Percentiles rank a stretch among this genome's conserved stretches.
Evolutionary conservation across 2,329 filamentous ascomycete genomes (phyloP).

Genomic region (Venturia nashicola): DNA sequence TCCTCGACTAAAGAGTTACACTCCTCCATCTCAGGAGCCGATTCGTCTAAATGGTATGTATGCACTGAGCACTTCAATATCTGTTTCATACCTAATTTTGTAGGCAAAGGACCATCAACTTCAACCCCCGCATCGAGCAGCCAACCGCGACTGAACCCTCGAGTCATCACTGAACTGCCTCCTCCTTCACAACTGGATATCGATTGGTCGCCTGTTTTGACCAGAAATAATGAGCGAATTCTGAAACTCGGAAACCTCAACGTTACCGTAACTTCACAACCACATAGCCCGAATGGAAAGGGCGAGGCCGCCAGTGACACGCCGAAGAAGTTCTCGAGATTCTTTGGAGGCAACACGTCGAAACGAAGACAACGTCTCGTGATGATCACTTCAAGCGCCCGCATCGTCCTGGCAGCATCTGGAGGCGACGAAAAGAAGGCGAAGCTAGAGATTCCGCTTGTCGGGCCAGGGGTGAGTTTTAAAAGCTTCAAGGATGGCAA

Average conservation of each 20-base stretch:
- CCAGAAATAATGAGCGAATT: conserved; percentile 82
- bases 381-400: conserved; percentile 84
- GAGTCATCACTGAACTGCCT: conserved; percentile 87
- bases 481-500: conserved; percentile 74
- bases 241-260: conserved; percentile 84
- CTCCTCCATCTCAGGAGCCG: conserved; percentile 63
- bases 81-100: conserved; percentile 9
- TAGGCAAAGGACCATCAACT: conserved; percentile 6
- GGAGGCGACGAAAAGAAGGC: conserved; percentile 93
- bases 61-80: not conserved
- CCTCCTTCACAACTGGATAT: conserved; percentile 96
- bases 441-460: conserved; percentile 81
- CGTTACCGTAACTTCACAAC: conserved; percentile 66
- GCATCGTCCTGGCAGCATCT: conserved; percentile 79
- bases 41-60: conserved; percentile 32
- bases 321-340: conserved; percentile 79
- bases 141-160: conserved; percentile 46
- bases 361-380: conserved; percentile 91
- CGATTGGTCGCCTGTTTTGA: conserved; percentile 95
- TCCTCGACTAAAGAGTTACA: conserved; percentile 73
- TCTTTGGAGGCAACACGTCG: conserved; percentile 80
- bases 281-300: conserved; percentile 55
- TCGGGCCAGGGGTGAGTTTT: conserved; percentile 65
- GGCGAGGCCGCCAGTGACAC: conserved; percentile 44
- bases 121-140: conserved; percentile 12